phyloP scores from a whole-genome alignment of 1,284 basidiomycete genomes.

The Tremellales sp. region DNA sequence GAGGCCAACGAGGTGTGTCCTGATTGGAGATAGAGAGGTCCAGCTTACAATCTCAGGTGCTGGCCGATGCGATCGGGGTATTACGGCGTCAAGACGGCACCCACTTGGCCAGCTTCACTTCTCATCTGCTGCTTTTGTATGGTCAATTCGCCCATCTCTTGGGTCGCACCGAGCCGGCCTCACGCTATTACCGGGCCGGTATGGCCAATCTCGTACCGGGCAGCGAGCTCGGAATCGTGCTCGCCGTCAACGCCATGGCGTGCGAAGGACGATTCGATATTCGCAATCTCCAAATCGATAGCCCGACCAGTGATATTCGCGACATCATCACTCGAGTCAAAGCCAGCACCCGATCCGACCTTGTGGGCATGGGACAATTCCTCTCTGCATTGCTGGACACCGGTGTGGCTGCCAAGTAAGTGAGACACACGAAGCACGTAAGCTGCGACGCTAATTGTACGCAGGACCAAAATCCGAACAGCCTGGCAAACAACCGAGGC shows the following conservation, averaged over 20 bases:
- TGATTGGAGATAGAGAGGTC: neutral
- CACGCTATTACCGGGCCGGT: conserved; percentile 32
- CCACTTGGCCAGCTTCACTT: conserved; percentile 19
- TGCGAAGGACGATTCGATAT: too few relatives aligned
- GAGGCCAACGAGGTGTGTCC: conserved; percentile 24
- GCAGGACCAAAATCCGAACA: neutral
- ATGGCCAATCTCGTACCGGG: conserved; percentile 18
- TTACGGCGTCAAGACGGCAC: conserved; percentile 9
- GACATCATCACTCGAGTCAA: neutral
- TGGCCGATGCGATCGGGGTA: conserved; percentile 5
- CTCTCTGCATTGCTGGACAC: conserved; percentile 32
- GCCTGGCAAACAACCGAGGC: conserved; percentile 27
- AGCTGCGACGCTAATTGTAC: too few relatives aligned
- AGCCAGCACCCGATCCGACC: conserved; percentile 26
- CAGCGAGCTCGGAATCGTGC: conserved; percentile 34
- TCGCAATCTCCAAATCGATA: too few relatives aligned
- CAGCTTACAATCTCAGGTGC: conserved; percentile 16
- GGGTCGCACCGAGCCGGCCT: conserved; percentile 19
- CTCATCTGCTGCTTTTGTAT: conserved; percentile 34
- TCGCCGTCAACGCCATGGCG: conserved; percentile 21
- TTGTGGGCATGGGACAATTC: conserved; percentile 29
- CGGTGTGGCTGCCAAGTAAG: conserved; percentile 35
- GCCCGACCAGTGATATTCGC: too few relatives aligned
- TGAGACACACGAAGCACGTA: too few relatives aligned
- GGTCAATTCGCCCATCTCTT: conserved; percentile 35